Conservation (phyloP, 2,329 filamentous ascomycete species). For the Phialocephala sp. region DNA sequence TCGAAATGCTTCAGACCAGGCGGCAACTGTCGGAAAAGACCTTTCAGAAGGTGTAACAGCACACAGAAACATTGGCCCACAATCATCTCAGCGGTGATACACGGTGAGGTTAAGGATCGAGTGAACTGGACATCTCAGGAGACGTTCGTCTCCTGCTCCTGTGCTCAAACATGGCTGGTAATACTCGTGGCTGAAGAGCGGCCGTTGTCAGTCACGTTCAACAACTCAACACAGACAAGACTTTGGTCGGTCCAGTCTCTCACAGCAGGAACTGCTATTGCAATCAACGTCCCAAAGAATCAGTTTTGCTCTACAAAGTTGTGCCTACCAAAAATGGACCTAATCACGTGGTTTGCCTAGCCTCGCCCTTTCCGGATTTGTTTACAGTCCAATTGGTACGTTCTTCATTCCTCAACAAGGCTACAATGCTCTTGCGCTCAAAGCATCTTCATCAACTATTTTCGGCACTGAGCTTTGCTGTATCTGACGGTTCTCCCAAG, state of each 20-base stretch:
- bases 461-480: neutral
- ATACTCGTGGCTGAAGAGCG: no score
- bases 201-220: no score
- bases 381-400: neutral
- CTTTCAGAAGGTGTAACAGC: neutral
- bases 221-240: no score
- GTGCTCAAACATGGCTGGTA: no score
- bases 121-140: neutral
- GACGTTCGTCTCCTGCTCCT: neutral
- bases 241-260: no score
- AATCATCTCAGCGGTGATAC: conserved; percentile 2
- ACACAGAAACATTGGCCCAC: neutral
- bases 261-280: no score
- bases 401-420: neutral
- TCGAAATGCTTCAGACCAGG: neutral
- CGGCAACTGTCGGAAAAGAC: neutral
- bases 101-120: neutral
- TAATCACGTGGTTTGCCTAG: neutral
- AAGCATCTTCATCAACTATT: neutral
- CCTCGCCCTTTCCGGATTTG: neutral
- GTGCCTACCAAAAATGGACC: neutral
- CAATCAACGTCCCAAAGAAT: no score
- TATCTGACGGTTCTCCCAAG: neutral
- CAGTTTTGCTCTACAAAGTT: neutral
- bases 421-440: neutral